Percentiles rank a stretch among this genome's conserved stretches.
Conservation (phyloP, 768 basidiomycete genomes). For the Leucogyrophana mollusca region DNA sequence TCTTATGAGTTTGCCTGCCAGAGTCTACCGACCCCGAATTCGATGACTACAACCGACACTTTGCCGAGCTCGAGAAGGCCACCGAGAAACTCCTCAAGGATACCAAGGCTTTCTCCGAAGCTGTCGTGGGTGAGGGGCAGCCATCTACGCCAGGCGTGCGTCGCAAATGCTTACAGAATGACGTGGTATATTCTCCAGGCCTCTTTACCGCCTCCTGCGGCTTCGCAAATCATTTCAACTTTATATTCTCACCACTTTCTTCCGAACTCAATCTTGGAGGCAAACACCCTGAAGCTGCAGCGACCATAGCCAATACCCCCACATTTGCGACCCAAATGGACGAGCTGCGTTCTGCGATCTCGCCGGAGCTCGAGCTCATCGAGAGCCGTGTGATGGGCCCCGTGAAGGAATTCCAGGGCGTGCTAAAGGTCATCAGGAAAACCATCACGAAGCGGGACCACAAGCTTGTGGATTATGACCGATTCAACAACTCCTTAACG, state of each 20-base stretch:
- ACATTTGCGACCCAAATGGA: slow-evolving; percentile 74
- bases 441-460: slow-evolving; percentile 96
- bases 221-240: slow-evolving; percentile 62
- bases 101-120: slow-evolving; percentile 81
- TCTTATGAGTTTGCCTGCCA: slow-evolving; percentile 21
- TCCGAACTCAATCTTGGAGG: slow-evolving; percentile 79
- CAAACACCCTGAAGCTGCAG: slow-evolving; percentile 74
- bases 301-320: slow-evolving; percentile 77
- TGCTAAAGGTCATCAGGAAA: slow-evolving; percentile 90
- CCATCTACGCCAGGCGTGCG: background rate
- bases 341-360: slow-evolving; percentile 74
- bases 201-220: slow-evolving; percentile 66
- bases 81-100: slow-evolving; percentile 93
- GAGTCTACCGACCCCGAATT: slow-evolving; percentile 88
- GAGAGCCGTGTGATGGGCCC: slow-evolving; percentile 83
- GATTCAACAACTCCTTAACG: slow-evolving; percentile 92
- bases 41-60: slow-evolving; percentile 82
- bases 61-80: slow-evolving; percentile 71
- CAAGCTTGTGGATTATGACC: slow-evolving; percentile 95
- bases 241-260: slow-evolving; percentile 61
- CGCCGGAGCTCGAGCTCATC: slow-evolving; percentile 93
- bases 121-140: slow-evolving; percentile 63
- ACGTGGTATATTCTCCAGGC: slow-evolving; percentile 38
- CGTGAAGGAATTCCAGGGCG: slow-evolving; percentile 81
- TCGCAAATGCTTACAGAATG: too few relatives aligned